These are phyloP conservation scores for Tuber brumale DNA, from an alignment of 495 filamentous ascomycete species.

Conservation along the genomic window DNA sequence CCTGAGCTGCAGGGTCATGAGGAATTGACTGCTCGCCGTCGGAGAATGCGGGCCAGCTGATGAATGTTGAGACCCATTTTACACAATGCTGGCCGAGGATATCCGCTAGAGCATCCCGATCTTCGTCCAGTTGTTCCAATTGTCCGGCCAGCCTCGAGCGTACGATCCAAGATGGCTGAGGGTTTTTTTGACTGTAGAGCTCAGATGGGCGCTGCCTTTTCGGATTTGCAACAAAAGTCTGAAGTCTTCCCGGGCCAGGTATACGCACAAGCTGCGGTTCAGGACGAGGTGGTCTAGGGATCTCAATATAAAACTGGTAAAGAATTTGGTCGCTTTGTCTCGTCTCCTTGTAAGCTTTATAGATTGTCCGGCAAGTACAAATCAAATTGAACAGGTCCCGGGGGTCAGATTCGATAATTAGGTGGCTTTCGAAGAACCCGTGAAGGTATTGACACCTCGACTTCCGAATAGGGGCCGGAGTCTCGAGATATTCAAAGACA, in stretches of 20 bases:
- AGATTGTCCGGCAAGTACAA: conserved; percentile 16
- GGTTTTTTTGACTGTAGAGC: background rate
- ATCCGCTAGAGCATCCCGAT: conserved; percentile 9
- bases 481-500: conserved; percentile 17
- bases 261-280: conserved; percentile 13
- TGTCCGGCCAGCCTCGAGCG: background rate
- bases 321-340: conserved; percentile 10
- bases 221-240: conserved; percentile 17
- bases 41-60: conserved; percentile 4
- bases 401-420: conserved; percentile 19
- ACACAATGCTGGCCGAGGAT: conserved; percentile 25
- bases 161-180: background rate
- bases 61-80: conserved; percentile 22
- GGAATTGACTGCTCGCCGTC: background rate
- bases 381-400: conserved; percentile 25
- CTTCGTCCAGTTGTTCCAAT: background rate
- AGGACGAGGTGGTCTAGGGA: conserved; percentile 9
- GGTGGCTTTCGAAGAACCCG: conserved; percentile 9
- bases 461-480: conserved; percentile 21
- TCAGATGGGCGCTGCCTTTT: conserved; percentile 1
- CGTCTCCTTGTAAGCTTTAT: conserved; percentile 12
- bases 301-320: conserved; percentile 21
- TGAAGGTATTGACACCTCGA: conserved; percentile 16
- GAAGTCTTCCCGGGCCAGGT: conserved; percentile 7
- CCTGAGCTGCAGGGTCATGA: background rate